A percentile compares a stretch with the other conserved stretches of the same genome.
These are phyloP conservation scores for Sporisorium sorghi DNA, from an alignment of 1,284 basidiomycete genomes.

Conservation along the genomic window DNA sequence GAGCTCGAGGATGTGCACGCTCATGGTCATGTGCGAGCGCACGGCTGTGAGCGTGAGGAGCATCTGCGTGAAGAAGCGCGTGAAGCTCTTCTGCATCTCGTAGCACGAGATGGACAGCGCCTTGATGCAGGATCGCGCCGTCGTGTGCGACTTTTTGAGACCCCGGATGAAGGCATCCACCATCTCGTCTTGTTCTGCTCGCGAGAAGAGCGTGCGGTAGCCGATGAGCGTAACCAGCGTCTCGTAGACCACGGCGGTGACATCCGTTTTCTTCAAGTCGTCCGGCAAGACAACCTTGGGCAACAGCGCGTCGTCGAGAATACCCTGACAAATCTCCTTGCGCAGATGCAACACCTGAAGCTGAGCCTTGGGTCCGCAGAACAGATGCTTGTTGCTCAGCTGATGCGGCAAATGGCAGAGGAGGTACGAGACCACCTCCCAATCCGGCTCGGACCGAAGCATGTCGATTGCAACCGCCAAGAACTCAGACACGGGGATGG, in stretches of 20 bases:
- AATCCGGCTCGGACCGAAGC: slow-evolving; percentile 82
- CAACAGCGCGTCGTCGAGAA: slow-evolving; percentile 75
- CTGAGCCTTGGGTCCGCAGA: slow-evolving; percentile 87
- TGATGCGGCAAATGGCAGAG: slow-evolving; percentile 91
- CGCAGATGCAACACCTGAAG: slow-evolving; percentile 78
- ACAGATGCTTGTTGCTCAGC: slow-evolving; percentile 93
- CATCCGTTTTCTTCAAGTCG: slow-evolving; percentile 75
- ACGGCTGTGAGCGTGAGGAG: slow-evolving; percentile 91
- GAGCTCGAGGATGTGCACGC: slow-evolving; percentile 94
- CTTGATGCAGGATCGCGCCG: slow-evolving; percentile 91
- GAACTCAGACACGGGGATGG: slow-evolving; percentile 83
- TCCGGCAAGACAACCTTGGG: slow-evolving; percentile 76
- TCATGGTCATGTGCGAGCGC: slow-evolving; percentile 92
- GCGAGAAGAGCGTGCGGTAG: slow-evolving; percentile 83
- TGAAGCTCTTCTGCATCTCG: slow-evolving; percentile 86
- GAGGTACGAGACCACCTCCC: slow-evolving; percentile 94
- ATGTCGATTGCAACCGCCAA: slow-evolving; percentile 78
- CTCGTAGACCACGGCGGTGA: slow-evolving; percentile 88
- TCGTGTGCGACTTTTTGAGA: slow-evolving; percentile 78
- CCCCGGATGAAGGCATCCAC: slow-evolving; percentile 87
- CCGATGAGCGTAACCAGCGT: slow-evolving; percentile 88
- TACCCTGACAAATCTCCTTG: slow-evolving; percentile 77
- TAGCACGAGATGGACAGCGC: slow-evolving; percentile 89
- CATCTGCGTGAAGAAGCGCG: slow-evolving; percentile 80
- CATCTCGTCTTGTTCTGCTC: slow-evolving; percentile 76